Evolutionary conservation across 2,329 filamentous ascomycete species (phyloP).

Genomic region (Sarocladium strictum): DNA sequence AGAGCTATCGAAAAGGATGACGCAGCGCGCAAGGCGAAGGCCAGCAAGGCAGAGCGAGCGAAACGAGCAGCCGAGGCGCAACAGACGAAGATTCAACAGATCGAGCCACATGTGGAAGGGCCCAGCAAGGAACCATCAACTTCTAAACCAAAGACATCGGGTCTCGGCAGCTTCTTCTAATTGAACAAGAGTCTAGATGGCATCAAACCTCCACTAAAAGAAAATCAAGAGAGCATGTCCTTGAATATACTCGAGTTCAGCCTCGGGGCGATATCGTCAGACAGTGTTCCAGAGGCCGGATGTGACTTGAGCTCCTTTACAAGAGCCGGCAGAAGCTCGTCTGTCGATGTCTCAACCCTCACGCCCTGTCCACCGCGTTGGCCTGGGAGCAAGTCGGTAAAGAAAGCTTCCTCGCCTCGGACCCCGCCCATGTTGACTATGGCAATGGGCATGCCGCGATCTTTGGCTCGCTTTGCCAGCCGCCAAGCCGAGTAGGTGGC

Average conservation of each 20-base stretch:
- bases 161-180: constrained; percentile 47
- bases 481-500: constrained; percentile 96
- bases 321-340: constrained; percentile 50
- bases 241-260: constrained; percentile 40
- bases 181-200: constrained; percentile 10
- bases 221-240: constrained; percentile 50
- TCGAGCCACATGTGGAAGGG: neutral
- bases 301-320: constrained; percentile 41
- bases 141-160: constrained; percentile 15
- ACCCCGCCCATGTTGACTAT: constrained; percentile 85
- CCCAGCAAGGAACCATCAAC: neutral
- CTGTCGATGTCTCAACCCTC: constrained; percentile 52
- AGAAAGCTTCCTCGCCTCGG: constrained; percentile 70
- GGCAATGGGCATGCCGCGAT: constrained; percentile 77
- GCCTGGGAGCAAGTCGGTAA: constrained; percentile 45
- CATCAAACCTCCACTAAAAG: constrained; percentile 11
- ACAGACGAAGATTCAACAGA: constrained; percentile 12
- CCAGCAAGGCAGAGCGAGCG: constrained; percentile 32
- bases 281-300: constrained; percentile 2
- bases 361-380: constrained; percentile 48
- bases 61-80: constrained; percentile 22
- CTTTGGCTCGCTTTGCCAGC: constrained; percentile 74
- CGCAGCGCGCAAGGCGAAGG: constrained; percentile 35
- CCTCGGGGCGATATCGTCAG: neutral
- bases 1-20: constrained; percentile 62